Evolutionary conservation across 2,329 filamentous ascomycete species (phyloP).

Genomic region (Cercospora sesami): DNA sequence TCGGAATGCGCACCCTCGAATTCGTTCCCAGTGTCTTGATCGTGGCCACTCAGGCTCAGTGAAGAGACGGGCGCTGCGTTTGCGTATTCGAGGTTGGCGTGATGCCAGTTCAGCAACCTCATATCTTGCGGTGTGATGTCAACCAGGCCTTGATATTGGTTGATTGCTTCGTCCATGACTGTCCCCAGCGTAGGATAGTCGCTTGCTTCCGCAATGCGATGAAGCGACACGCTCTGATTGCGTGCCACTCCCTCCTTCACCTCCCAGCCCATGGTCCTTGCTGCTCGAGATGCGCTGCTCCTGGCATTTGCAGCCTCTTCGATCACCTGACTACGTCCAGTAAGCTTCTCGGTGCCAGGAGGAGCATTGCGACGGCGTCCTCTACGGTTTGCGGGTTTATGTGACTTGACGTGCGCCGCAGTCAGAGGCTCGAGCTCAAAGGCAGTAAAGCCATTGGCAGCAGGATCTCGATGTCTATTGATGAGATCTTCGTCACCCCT

Average conservation of each 20-base stretch:
- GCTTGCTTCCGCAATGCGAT: constrained; percentile 62
- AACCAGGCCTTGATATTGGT: constrained; percentile 80
- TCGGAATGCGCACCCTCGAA: constrained; percentile 95
- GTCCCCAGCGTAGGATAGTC: constrained; percentile 75
- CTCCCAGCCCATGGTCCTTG: constrained; percentile 78
- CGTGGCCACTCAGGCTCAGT: constrained; percentile 88
- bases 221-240: constrained; percentile 61
- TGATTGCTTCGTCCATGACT: constrained; percentile 89
- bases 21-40: constrained; percentile 96
- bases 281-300: constrained; percentile 74
- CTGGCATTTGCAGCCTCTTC: constrained; percentile 68
- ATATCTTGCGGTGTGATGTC: constrained; percentile 84
- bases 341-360: constrained; percentile 59
- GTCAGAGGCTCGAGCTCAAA: constrained; percentile 38
- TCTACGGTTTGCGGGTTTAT: constrained; percentile 35
- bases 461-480: constrained; percentile 76
- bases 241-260: constrained; percentile 63
- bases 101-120: constrained; percentile 93
- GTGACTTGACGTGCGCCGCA: constrained; percentile 32
- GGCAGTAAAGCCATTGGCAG: constrained; percentile 33
- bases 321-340: constrained; percentile 70
- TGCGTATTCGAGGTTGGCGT: constrained; percentile 96
- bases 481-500: constrained; percentile 82
- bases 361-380: constrained; percentile 49
- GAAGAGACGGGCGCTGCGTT: constrained; percentile 87